These are phyloP conservation scores for Chaetomium sp. DNA, from an alignment of 2,329 filamentous ascomycete species.

Conservation along the genomic window DNA sequence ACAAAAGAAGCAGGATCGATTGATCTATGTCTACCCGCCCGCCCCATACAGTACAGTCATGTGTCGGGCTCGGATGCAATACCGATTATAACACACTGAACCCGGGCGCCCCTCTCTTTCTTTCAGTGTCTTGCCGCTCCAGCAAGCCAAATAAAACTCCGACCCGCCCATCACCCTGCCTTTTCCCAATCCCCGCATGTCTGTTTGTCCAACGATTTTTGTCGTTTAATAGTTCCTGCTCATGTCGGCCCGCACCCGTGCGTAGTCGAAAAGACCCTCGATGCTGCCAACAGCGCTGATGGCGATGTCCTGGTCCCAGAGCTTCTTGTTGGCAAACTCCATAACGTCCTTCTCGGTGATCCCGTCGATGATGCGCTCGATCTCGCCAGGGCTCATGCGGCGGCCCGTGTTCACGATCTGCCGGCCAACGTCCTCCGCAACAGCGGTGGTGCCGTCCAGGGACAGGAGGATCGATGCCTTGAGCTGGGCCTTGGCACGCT, in stretches of 20 bases:
- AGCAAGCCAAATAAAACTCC: background rate
- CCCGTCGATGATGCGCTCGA: constrained; percentile 81
- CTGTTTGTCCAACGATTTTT: background rate
- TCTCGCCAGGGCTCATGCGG: constrained; percentile 84
- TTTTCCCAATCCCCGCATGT: background rate
- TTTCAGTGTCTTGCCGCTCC: background rate
- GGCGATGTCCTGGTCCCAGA: constrained; percentile 97
- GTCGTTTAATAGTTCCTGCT: constrained; percentile 30
- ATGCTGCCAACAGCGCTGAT: constrained; percentile 89
- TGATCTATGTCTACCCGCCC: constrained; percentile 29
- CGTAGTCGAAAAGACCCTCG: constrained; percentile 76
- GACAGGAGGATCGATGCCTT: constrained; percentile 97
- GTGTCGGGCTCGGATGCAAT: constrained; percentile 29
- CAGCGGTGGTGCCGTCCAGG: constrained; percentile 92
- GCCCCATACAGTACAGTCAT: constrained; percentile 33
- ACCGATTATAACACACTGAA: constrained; percentile 29
- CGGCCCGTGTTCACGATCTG: constrained; percentile 97
- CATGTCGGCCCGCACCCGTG: constrained; percentile 32
- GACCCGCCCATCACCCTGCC: background rate
- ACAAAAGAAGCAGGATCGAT: constrained; percentile 22
- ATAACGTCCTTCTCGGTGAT: constrained; percentile 97
- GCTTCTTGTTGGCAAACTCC: constrained; percentile 87
- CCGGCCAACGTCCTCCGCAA: constrained; percentile 96
- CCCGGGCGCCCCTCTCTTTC: constrained; percentile 13
- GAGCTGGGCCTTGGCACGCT: constrained; percentile 98